Base-by-base conservation (phyloP, 2,329 filamentous ascomycete species). In the Gnomoniopsis smithogilvyi region DNA sequence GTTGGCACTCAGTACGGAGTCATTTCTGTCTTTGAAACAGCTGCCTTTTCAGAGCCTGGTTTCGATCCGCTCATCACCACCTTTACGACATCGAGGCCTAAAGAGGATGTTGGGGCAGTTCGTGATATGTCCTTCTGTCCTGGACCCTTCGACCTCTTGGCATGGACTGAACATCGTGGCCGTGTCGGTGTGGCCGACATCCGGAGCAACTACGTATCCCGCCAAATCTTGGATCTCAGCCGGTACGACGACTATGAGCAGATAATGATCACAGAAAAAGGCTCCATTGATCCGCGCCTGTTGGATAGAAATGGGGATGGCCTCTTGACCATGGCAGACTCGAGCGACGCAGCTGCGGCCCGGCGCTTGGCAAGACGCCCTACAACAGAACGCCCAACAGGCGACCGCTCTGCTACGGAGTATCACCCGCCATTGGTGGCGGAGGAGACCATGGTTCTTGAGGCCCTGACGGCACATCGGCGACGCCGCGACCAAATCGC, bases 101-200 rank as follows among this genome's bases (percentile, higher is more conserved):
- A 84, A 61, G 81, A 79, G n/a, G 81, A 85, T 22, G 80, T 83
- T 21, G 94, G 94, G 47, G 92, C 94, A 34, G 87, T 98, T 55
- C 85, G 95, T 62, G 91, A 92, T 62, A 96, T 98, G 90, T 83
- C 89, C 1, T 99, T 99, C 70, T 92, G 91, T 4, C 93, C 94
- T 0, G 90, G 90, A 1, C 91, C 93, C 0, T 94, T 89, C 79
- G 94, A 97, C 69, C 83, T 99, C 19, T 78, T 99, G 45, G 90
- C 96, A 7, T 98, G 95, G 93, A 91, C 92, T 10, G 95, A 99
- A 73, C 91, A 96, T 67, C 88, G 90, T 63, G 90, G 88, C 3
- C 81, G 86, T 58, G 79, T 93, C 17, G 91, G 89, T 41, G 79
- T 94, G 43, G 88, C 88, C 6, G 91, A 95, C 71, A 75, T 91